These are phyloP conservation scores for Neltuma alba DNA, from an alignment of 306 rosid species.

Conservation along the genomic window DNA sequence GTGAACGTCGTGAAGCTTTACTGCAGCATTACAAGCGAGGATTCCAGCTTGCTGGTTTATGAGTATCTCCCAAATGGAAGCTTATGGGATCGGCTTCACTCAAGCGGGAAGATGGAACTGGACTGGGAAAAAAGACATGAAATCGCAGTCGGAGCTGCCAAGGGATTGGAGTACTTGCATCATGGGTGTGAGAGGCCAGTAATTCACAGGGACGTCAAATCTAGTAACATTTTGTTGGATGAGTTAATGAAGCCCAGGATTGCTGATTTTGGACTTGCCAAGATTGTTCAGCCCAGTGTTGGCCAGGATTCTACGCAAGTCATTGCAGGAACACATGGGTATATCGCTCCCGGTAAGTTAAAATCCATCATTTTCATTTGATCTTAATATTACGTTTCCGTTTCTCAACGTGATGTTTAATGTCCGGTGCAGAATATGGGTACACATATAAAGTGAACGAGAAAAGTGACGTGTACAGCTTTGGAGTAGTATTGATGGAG, in stretches of 20 bases:
- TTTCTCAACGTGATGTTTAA: background rate
- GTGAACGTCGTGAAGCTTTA: constrained; percentile 92
- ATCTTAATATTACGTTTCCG: background rate
- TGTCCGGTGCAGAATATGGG: constrained; percentile 66
- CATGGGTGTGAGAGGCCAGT: constrained; percentile 82
- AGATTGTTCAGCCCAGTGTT: constrained; percentile 58
- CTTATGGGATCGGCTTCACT: constrained; percentile 88
- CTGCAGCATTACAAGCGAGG: constrained; percentile 94
- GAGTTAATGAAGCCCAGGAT: constrained; percentile 87
- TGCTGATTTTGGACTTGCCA: constrained; percentile 96
- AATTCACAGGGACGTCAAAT: constrained; percentile 89
- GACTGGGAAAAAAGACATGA: constrained; percentile 90
- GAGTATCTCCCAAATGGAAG: constrained; percentile 90
- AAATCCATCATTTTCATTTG: background rate
- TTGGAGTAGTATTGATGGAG: constrained; percentile 93
- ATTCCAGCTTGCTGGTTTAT: constrained; percentile 85
- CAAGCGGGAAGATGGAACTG: constrained; percentile 62
- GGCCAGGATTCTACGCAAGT: constrained; percentile 67
- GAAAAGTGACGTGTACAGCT: constrained; percentile 95
- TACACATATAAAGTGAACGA: constrained; percentile 82
- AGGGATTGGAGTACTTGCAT: constrained; percentile 91
- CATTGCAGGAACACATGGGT: constrained; percentile 91
- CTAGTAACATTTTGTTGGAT: constrained; percentile 89
- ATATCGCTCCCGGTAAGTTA: constrained; percentile 89
- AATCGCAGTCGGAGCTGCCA: constrained; percentile 83